These are phyloP conservation scores for Hypomontagnella submonticulosa DNA, from an alignment of 495 filamentous ascomycete species.

Conservation along the genomic window DNA sequence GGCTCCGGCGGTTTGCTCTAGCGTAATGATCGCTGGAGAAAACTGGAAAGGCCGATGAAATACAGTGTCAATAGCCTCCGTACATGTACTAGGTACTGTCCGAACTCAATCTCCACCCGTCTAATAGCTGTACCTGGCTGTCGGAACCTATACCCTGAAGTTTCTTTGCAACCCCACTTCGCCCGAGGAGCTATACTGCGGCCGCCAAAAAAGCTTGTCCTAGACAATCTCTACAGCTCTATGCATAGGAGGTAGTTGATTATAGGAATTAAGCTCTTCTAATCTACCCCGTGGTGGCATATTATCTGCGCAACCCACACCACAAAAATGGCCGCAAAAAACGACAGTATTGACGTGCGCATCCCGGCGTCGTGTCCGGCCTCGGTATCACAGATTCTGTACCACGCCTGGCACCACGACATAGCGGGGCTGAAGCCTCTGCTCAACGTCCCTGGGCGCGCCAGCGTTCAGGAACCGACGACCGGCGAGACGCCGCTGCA, in stretches of 20 bases:
- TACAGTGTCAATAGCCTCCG: conserved; percentile 26
- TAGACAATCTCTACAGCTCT: no score
- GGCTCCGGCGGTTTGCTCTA: conserved; percentile 10
- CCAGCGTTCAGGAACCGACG: conserved; percentile 82
- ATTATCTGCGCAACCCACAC: no score
- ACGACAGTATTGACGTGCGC: conserved; percentile 57
- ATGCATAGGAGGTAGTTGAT: no score
- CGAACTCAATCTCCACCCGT: conserved; percentile 21
- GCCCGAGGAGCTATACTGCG: conserved; percentile 1
- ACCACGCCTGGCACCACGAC: conserved; percentile 87
- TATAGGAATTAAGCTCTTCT: no score
- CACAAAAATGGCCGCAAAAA: conserved; percentile 27
- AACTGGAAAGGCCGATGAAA: conserved; percentile 20
- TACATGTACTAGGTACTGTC: no score
- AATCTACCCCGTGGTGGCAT: no score
- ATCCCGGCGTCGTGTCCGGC: conserved; percentile 59
- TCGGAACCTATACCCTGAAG: conserved; percentile 15
- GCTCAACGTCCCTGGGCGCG: conserved; percentile 70
- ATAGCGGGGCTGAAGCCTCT: conserved; percentile 75
- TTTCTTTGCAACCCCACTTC: conserved; percentile 32
- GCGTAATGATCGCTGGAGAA: conserved; percentile 17
- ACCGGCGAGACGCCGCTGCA: conserved; percentile 91
- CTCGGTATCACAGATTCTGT: conserved; percentile 69
- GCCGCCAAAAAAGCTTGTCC: no score
- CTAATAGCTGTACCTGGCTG: conserved; percentile 1